Evolutionary conservation across 2,329 filamentous ascomycete genomes (phyloP), one percentile per base, ranked within the genome.

Genomic region (Pseudonectria foliicola): DNA sequence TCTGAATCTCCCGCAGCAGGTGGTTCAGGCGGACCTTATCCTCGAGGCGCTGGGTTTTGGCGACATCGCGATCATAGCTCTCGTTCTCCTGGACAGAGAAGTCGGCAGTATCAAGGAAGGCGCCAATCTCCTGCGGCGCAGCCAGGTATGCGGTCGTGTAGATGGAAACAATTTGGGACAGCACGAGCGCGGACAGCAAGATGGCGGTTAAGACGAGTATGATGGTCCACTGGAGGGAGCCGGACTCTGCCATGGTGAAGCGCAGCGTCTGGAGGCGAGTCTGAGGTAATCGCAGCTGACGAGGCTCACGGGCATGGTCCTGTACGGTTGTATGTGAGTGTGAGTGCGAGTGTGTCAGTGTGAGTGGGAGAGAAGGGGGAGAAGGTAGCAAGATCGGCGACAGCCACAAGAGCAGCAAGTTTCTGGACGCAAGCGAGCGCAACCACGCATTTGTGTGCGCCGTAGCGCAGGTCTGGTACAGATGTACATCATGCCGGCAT

Each of bases 71-170:
- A 54, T 80, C 73, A 53, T 80, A 80, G 49, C 67, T 73, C 56
- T 80, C 77, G 49, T 80, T 80, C 54, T 81, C 77, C 46, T 71
- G 64, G 31, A 78, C 65, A 26, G 75, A 84, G 49, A 69, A 75
- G 53, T 80, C 75, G 49, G 77, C 67, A 12, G 71, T 67, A 50
- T 80, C 75, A 49, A 79, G 56, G 48, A 80, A 76, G 38, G 67
- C 67, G 39, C 59, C 59, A 36, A 80, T 66, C 56, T 81, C 76
- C 43, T 62, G 64, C 18, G 77, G 76, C 18, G 77, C 77, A 25
- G 65, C 68, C 28, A 69, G 51, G 57, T 78, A 81, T 13, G 75
- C 77, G 39, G 65, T 55, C 33, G 67, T 66, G 54, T 77, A 77
- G 33, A 66, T 66, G 44, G 66, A 63, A 36, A 67, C 54, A 42